Evolutionary conservation across 2,329 filamentous ascomycete genomes (phyloP).

Genomic region (Lachnellula occidentalis): DNA sequence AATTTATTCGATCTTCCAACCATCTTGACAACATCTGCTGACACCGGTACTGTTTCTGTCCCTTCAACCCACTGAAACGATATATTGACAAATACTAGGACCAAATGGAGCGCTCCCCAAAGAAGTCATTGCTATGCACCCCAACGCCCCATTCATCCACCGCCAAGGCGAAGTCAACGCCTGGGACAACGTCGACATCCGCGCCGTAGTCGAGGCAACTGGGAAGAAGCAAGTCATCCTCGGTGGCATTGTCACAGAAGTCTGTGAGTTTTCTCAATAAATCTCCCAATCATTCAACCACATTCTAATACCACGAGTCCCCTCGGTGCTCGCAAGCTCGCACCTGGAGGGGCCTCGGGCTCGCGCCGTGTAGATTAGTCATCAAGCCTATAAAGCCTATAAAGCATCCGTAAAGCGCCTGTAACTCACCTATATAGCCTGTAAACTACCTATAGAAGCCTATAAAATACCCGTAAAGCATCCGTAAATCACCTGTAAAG

Average conservation of each 20-base stretch:
- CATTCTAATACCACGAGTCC: background rate
- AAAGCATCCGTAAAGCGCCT: no score
- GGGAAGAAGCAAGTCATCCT: slow-evolving; percentile 66
- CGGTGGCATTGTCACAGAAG: slow-evolving; percentile 68
- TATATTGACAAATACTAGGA: slow-evolving; percentile 34
- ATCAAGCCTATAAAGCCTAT: no score
- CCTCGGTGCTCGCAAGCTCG: no score
- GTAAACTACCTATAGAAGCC: no score
- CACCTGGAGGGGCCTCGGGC: no score
- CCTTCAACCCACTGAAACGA: background rate
- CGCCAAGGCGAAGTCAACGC: slow-evolving; percentile 70
- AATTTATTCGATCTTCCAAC: slow-evolving; percentile 63
- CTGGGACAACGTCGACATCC: slow-evolving; percentile 70
- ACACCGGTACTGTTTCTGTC: slow-evolving; percentile 37
- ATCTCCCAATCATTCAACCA: background rate
- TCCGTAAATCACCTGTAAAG: no score
- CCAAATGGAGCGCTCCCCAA: slow-evolving; percentile 67
- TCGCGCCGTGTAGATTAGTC: no score
- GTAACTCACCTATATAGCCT: no score
- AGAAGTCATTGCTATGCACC: slow-evolving; percentile 63
- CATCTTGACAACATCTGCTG: slow-evolving; percentile 64
- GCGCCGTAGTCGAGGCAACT: slow-evolving; percentile 56
- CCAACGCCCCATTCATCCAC: slow-evolving; percentile 58
- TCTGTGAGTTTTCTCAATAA: slow-evolving; percentile 48
- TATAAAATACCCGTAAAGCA: no score